phyloP scores from a whole-genome alignment of 805 yeast genomes.

The Priceomyces medius region DNA sequence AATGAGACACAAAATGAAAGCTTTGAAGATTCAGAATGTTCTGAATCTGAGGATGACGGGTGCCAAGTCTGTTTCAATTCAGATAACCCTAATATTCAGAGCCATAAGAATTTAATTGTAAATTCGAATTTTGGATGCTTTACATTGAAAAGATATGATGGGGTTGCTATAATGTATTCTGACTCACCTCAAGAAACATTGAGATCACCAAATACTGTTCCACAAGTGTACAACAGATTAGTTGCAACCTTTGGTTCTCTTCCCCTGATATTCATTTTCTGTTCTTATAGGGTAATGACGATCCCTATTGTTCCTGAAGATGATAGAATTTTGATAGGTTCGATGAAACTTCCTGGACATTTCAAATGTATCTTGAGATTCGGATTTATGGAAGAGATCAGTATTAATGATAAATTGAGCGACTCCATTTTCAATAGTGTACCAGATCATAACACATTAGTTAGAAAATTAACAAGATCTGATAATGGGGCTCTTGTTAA shows the following conservation, averaged over 20 bases:
- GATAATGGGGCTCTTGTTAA: background rate
- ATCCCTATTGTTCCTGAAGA: conserved; percentile 40
- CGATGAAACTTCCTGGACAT: conserved; percentile 45
- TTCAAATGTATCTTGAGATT: conserved; percentile 48
- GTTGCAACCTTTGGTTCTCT: conserved; percentile 42
- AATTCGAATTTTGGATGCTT: conserved; percentile 20
- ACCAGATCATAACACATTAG: background rate
- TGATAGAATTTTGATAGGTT: conserved; percentile 40
- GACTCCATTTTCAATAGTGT: conserved; percentile 22
- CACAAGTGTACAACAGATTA: conserved; percentile 37
- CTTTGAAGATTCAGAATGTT: too few relatives aligned
- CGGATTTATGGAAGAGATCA: conserved; percentile 49
- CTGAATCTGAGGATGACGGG: too few relatives aligned
- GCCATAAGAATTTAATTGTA: conserved; percentile 8
- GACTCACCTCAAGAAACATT: conserved; percentile 34
- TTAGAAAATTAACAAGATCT: background rate
- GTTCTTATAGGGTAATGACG: conserved; percentile 42
- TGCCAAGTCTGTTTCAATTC: too few relatives aligned
- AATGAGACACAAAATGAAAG: too few relatives aligned
- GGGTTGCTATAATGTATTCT: conserved; percentile 44
- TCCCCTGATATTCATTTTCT: conserved; percentile 45
- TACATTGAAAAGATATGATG: conserved; percentile 25
- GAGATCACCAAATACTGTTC: conserved; percentile 46
- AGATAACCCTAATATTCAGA: background rate
- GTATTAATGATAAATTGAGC: conserved; percentile 19